Evolutionary conservation across 441 rosid species (phyloP), one percentile per base, ranked within the genome.

Genomic region (Corymbia calophylla): DNA sequence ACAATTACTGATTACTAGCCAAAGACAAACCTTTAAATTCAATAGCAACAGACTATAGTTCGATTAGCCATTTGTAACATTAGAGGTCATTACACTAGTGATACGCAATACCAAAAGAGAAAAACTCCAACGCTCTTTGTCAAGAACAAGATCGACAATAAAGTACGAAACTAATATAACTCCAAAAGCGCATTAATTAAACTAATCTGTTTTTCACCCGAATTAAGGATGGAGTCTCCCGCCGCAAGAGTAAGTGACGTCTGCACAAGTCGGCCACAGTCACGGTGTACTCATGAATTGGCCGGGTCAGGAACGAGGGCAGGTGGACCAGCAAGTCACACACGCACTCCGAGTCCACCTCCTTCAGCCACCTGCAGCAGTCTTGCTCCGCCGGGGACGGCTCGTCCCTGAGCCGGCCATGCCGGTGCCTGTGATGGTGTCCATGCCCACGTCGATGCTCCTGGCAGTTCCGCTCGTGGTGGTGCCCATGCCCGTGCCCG

Each of bases 341-440:
- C 29, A 90, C 89, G n/a, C 91, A 90, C 53, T 87, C 84, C 1
- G 77, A 9, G 56, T 90, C 91, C 68, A 90, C 88, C 66, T 85
- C 91, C 44, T 54, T 64, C 85, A 90, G 56, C 91, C 91, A 90
- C 73, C 49, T 87, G 84, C 91, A 90, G 48, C 91, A 90, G 32
- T 87, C 87, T 53, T 51, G 68, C 87, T 89, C 90, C 6, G 35
- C 56, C 25, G 53, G 88, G 56, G 88, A 16, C 8, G 56, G 66
- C 35, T n/a, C 25, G 35, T 7, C 31, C 15, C 15, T 7, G 48
- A 0, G 84, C 53, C 16, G 73, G 1, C 47, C 66, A 35, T 86
- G 88, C 16, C 25, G 66, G 88, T 53, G 90, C 64, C 54, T 39
- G 19, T 70, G 90, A 60, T 44, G 56, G 88, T 29, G 86, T 12